Base-by-base conservation (phyloP, 2,329 filamentous ascomycete genomes). In the Aspergillus texensis region DNA sequence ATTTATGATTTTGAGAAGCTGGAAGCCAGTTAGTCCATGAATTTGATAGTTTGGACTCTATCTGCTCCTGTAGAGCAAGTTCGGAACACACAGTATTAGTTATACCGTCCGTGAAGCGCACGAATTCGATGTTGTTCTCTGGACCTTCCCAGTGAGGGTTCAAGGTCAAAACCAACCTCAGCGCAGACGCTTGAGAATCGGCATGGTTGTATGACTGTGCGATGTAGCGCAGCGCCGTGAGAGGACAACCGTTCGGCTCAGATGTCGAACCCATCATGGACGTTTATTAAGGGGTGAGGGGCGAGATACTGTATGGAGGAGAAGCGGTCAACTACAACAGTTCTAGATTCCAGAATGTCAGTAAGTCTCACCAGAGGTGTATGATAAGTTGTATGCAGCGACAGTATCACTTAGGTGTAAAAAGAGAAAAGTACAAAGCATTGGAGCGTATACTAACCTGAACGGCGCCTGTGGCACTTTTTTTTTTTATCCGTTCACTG, bases 91-190 rank as follows among this genome's bases (percentile, higher is more conserved):
- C 86, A 68, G 94, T 98, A 80, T 99, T 99, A 69, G 95, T 99
- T 81, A 98, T 99, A 75, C 95, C 95, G 74, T 99, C 95, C 45
- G 93, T 99, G 82, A 98, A 99, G 68, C 91, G 90, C 69, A 93
- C 85, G 75, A 98, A 92, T 73, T 95, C 89, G 71, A 99, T 85
- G 50, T 89, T 86, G 62, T 91, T 91, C 68, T 89, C 88, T 41
- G 86, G 82, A 55, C 86, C 85, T 69, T 88, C 85, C 95, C 95
- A 99, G 71, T 96, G 88, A 12, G 94, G 94, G 64, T 90, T 87
- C 65, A 97, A 84, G 32, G 91, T 86, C 70, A 93, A 83, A 72
- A 97, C 89, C 67, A 99, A 87, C 67, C 86, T 86, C 65, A 91
- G 84, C 59, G 94, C 94, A 24, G 94, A 96, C 62, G 87, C 84